Evolutionary conservation across 208 protist genomes (phyloP).

Genomic region (Leishmania aethiopica): DNA sequence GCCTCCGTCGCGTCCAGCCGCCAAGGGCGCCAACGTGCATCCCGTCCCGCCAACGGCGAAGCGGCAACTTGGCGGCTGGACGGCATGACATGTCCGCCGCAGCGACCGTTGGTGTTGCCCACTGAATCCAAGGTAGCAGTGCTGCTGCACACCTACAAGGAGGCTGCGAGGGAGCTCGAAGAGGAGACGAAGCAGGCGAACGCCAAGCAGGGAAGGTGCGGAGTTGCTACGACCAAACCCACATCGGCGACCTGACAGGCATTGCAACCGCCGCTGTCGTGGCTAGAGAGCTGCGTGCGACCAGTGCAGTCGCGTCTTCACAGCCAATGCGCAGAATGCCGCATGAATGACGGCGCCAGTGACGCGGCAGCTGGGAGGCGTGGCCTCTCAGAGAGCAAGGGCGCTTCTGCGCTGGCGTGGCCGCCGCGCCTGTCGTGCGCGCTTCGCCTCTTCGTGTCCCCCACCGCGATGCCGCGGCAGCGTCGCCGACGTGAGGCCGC

Average conservation of each 20-base stretch:
- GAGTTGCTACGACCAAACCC: not conserved
- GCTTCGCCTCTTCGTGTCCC: slow-evolving; percentile 9
- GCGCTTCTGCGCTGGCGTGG: not conserved
- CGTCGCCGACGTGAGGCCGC: not conserved
- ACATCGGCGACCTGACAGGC: slow-evolving; percentile 1
- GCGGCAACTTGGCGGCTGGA: not conserved
- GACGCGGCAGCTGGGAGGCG: not conserved
- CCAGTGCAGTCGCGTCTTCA: too few species aligned
- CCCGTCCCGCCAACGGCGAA: not conserved
- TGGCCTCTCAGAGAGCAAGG: not conserved
- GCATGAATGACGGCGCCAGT: not conserved
- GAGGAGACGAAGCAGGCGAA: not conserved
- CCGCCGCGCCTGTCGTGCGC: slow-evolving; percentile 3
- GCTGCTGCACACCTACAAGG: not conserved
- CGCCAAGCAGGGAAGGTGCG: not conserved
- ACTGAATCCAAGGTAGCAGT: not conserved
- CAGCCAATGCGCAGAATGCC: not conserved
- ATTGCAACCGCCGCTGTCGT: slow-evolving; percentile 10
- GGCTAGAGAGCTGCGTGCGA: not conserved
- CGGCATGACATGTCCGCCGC: not conserved
- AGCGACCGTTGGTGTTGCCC: not conserved
- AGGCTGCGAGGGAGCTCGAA: not conserved
- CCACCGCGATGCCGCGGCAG: slow-evolving; percentile 14
- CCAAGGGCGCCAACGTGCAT: not conserved
- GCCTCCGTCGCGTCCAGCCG: not conserved